Conservation (phyloP, 371 early-diverging fungal species). For the Syncephalastrum racemosum region DNA sequence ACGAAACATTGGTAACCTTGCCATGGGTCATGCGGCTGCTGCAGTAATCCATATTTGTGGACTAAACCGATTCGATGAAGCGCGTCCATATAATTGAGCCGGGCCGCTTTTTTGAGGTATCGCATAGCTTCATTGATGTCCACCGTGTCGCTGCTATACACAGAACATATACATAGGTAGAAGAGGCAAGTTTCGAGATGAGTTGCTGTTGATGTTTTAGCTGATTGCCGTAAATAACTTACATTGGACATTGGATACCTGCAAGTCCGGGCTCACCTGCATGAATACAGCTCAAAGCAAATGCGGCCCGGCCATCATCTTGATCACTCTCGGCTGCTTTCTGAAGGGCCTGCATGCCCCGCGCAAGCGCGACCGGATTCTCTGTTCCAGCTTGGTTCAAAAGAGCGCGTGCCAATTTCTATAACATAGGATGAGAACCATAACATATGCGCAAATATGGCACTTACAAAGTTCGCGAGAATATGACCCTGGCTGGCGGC, state of each 20-base stretch:
- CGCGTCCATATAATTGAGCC: constrained; percentile 22
- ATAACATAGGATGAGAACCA: constrained; percentile 1
- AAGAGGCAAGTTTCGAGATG: neutral
- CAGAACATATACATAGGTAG: neutral
- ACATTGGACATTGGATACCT: neutral
- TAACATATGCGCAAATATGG: neutral
- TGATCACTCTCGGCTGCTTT: constrained; percentile 33
- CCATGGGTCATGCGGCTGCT: constrained; percentile 11
- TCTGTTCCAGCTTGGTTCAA: constrained; percentile 28
- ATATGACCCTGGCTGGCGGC: constrained; percentile 73
- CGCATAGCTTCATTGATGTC: constrained; percentile 21
- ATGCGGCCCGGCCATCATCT: constrained; percentile 37
- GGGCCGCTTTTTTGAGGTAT: constrained; percentile 33
- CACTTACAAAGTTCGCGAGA: constrained; percentile 67
- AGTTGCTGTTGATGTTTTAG: too few species aligned
- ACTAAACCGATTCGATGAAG: constrained; percentile 29
- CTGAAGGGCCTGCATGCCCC: constrained; percentile 29
- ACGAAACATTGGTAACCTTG: constrained; percentile 33
- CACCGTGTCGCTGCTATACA: constrained; percentile 6
- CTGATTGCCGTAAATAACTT: neutral
- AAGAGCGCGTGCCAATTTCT: constrained; percentile 41
- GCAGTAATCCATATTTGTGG: constrained; percentile 21
- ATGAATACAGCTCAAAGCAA: constrained; percentile 39
- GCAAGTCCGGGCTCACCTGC: constrained; percentile 19
- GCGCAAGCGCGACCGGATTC: constrained; percentile 17